Evolutionary conservation across 495 filamentous ascomycete genomes (phyloP), one percentile per base, ranked within the genome.

Genomic region (Aspergillus diversus): DNA sequence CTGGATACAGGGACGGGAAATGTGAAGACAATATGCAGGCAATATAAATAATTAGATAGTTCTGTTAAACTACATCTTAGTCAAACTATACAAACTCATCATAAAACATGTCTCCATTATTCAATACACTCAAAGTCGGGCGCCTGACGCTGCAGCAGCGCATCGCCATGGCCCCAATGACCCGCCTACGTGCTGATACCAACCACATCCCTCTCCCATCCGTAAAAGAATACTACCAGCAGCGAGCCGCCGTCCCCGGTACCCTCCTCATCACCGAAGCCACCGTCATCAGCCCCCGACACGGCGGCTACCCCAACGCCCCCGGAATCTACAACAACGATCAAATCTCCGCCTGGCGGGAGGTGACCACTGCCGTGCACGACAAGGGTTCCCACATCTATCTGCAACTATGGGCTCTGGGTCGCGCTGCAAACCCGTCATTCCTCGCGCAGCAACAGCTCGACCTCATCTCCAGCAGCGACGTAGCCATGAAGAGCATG

Each of bases 231-330:
- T 85, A 86, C 75, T 86, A 87, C 63, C 49, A 55, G 0, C 83
- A 87, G 60, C 72, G 84, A 3, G 74, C 81, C 5, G 67, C 78
- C 2, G 69, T 74, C 2, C 83, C 83, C 8, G 80, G 81, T 0
- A 76, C 85, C 8, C 66, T 86, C 15, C 73, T 87, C 39, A 73
- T 77, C 42, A 81, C 80, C 11, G 89, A 93, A 72, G 89, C 78
- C 2, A 87, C 88, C 7, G 79, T 87, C 59, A 85, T 92, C 64
- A 82, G 85, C 4, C 71, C 80, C 5, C 61, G 68, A 39, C 13
- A 7, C 8, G 70, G 65, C 11, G 77, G 77, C 6, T 76, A 75
- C 71, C 71, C 77, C 31, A 75, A 77, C 42, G 78, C 77, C 4
- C 80, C 83, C 1, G 83, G 82, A 0, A 63, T 87, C 13, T 85